phyloP scores from a whole-genome alignment of 1,139 yeast genomes.

The Blastobotrys buckinghamii region DNA sequence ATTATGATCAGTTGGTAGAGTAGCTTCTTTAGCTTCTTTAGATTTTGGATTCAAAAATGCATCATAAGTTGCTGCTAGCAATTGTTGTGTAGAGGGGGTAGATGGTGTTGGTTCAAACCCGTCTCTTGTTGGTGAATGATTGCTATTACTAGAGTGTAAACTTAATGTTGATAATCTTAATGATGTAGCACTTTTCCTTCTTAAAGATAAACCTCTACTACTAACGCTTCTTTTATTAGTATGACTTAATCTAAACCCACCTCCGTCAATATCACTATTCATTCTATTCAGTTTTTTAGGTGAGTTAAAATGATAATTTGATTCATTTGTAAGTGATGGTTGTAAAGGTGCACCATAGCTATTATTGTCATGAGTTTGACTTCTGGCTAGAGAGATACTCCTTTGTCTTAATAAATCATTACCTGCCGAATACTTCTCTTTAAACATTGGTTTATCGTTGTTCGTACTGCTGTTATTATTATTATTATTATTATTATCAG shows the following conservation, averaged over 20 bases:
- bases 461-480: no score
- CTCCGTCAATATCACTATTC: constrained; percentile 16
- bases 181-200: constrained; percentile 17
- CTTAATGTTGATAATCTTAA: constrained; percentile 15
- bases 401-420: not conserved
- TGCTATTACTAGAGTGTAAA: constrained; percentile 1
- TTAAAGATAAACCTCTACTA: constrained; percentile 15
- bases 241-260: not conserved
- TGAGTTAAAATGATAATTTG: not conserved
- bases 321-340: not conserved
- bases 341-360: not conserved
- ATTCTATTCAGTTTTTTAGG: constrained; percentile 13
- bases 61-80: constrained; percentile 12
- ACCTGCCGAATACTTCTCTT: not conserved
- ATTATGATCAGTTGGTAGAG: constrained; percentile 4
- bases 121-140: not conserved
- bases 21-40: constrained; percentile 2
- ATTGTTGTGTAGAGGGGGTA: constrained; percentile 7
- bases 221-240: not conserved
- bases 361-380: not conserved
- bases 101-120: constrained; percentile 3
- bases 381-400: not conserved
- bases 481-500: no score
- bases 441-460: not conserved
- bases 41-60: constrained; percentile 7